Evolutionary conservation across 768 basidiomycete genomes (phyloP).

Genomic region (Hortiboletus flavorubellus): DNA sequence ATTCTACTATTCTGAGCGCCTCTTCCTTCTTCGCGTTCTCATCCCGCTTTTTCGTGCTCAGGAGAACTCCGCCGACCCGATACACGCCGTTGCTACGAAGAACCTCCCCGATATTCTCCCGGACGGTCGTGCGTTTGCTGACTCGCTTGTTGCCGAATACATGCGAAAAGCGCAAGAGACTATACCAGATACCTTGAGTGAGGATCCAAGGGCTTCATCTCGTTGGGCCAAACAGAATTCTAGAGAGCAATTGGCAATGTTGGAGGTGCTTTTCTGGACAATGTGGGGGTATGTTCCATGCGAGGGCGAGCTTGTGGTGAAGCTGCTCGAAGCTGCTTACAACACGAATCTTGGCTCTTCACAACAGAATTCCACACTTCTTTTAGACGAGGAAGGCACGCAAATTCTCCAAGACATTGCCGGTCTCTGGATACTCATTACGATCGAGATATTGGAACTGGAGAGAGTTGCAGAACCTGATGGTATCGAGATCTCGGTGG

Average conservation of each 20-base stretch:
- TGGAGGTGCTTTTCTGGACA: constrained; percentile 87
- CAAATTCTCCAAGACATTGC: constrained; percentile 66
- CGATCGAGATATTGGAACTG: constrained; percentile 76
- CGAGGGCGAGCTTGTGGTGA: constrained; percentile 57
- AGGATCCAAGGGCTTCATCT: constrained; percentile 57
- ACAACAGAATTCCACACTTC: constrained; percentile 60
- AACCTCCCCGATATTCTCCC: constrained; percentile 59
- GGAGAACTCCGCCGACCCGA: constrained; percentile 51
- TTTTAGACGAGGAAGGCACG: constrained; percentile 72
- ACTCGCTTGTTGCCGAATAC: constrained; percentile 60
- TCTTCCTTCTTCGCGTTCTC: constrained; percentile 64
- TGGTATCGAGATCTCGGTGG: constrained; percentile 48
- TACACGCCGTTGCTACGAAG: constrained; percentile 51
- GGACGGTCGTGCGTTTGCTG: constrained; percentile 61
- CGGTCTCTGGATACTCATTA: constrained; percentile 75
- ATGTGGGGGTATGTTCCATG: constrained; percentile 77
- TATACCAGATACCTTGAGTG: constrained; percentile 43
- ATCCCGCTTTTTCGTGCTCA: constrained; percentile 74
- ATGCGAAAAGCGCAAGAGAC: constrained; percentile 44
- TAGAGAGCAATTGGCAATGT: constrained; percentile 72
- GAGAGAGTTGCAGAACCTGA: constrained; percentile 60
- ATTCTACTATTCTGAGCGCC: constrained; percentile 80
- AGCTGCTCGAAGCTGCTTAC: constrained; percentile 64
- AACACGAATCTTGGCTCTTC: constrained; percentile 57
- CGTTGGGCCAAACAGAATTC: constrained; percentile 71